Conservation (phyloP, 352 stramenopile species). For the Phytophthora melonis region DNA sequence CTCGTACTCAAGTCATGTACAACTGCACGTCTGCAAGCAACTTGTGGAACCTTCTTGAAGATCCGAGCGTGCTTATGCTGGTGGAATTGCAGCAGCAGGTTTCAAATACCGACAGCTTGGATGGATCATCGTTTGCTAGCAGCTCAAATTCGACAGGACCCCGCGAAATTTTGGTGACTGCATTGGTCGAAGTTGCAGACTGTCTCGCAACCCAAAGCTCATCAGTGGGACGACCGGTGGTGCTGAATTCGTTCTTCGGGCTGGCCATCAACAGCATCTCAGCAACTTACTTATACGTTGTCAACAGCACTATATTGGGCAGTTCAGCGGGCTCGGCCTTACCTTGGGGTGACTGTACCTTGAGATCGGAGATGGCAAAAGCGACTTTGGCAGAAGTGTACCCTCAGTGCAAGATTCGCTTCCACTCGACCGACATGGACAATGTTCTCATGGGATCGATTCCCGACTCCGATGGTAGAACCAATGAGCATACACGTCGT, state of each 20-base stretch:
- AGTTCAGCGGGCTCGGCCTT: too few relatives aligned
- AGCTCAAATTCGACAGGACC: neutral
- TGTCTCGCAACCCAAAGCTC: neutral
- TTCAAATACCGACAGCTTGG: neutral
- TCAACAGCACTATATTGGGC: neutral
- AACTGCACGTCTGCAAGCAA: neutral
- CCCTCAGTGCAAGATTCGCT: too few relatives aligned
- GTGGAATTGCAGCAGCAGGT: neutral
- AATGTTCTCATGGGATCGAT: too few relatives aligned
- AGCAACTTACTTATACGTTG: neutral
- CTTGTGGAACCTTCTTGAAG: neutral
- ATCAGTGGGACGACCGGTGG: neutral
- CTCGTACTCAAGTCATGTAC: neutral
- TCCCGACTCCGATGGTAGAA: too few relatives aligned
- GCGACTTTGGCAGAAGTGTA: too few relatives aligned
- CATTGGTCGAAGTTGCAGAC: neutral
- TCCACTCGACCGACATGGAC: too few relatives aligned
- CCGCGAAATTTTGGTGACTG: neutral
- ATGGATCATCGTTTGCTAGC: neutral
- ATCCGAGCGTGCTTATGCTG: neutral
- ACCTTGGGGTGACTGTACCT: too few relatives aligned
- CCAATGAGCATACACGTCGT: too few relatives aligned
- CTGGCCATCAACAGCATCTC: neutral
- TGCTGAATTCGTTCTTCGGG: neutral
- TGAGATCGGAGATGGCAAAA: too few relatives aligned